Base-by-base conservation (phyloP, 352 stramenopile genomes). In the Globisporangium nodosum region DNA sequence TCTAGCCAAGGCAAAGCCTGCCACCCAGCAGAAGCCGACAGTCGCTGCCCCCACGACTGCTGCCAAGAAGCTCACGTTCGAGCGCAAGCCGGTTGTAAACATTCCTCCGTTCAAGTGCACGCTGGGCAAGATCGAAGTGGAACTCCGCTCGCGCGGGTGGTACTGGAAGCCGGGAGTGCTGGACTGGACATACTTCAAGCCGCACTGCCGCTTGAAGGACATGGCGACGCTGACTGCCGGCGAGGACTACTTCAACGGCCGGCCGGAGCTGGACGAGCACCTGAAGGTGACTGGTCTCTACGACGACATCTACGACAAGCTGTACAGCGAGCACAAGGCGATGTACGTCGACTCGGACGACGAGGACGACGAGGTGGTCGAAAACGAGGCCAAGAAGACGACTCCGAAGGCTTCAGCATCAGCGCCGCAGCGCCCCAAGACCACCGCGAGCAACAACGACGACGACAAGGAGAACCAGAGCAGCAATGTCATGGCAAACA, bases 51-150 rank as follows among this genome's bases (percentile, higher is more conserved):
- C 53, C 20, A 13, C 49, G 3, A 45, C 5, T 21, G 51, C 55
- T 21, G 39, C 47, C 9, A 68, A 71, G 60, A 65, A 68, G 33
- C 42, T 62, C 31, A 56, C 45, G 21, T 62, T 62, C 37, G 45
- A 35, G 9, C 52, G 31, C 24, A 61, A 65, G 37, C 42, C 24
- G 15, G 30, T 3, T 6, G 46, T 43, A 1, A 57, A 54, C 21
- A 79, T 87, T 40, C 80, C 82, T 27, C 51, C 66, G 5, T 89
- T 92, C 55, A 82, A 88, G 51, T 69, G 72, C 53, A 73, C 64
- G 15, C 82, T 78, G 46, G 82, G 82, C 30, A 88, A 76, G 49
- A 54, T 89, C 31, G 82, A 92, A 59, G 52, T 30, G 4, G 82
- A 88, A 43, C 53, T 92, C 3, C 69, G 66, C 20, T 54, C 33